Evolutionary conservation across 2,329 filamentous ascomycete genomes (phyloP).

Genomic region (Fusarium aywerte): DNA sequence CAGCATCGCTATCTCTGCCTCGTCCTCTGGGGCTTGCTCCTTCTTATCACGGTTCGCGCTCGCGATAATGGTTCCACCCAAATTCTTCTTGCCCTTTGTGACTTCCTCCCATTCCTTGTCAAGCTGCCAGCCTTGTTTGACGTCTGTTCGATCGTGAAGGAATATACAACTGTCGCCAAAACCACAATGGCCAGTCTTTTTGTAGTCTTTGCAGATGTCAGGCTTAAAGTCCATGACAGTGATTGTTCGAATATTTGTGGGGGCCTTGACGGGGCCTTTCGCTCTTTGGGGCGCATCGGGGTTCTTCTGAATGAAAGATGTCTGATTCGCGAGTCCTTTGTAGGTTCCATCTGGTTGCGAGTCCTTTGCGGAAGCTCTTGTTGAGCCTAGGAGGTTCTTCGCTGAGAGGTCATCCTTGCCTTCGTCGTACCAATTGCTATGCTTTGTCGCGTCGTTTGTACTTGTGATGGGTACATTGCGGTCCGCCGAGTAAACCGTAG

Average conservation of each 20-base stretch:
- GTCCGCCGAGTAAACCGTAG: conserved; percentile 69
- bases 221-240: conserved; percentile 92
- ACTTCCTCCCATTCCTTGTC: conserved; percentile 93
- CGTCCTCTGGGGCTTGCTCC: conserved; percentile 54
- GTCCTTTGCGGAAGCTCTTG: conserved; percentile 54
- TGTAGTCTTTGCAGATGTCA: conserved; percentile 90
- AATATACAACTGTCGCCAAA: conserved; percentile 71
- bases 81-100: conserved; percentile 74
- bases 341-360: conserved; percentile 73
- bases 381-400: conserved; percentile 69
- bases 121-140: conserved; percentile 94
- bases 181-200: conserved; percentile 70
- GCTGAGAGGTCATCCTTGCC: conserved; percentile 59
- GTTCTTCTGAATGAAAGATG: conserved; percentile 82
- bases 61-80: conserved; percentile 70
- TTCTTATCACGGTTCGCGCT: conserved; percentile 63
- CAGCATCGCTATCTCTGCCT: conserved; percentile 75
- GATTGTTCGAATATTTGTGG: conserved; percentile 89
- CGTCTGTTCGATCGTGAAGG: conserved; percentile 79
- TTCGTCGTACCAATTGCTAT: conserved; percentile 89
- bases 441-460: conserved; percentile 89
- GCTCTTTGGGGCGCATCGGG: conserved; percentile 74
- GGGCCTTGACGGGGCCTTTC: conserved; percentile 87
- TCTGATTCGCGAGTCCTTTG: conserved; percentile 77
- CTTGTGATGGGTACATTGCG: conserved; percentile 70